phyloP scores from a whole-genome alignment of 108 stramenopile species.

The Nitzschia palea region DNA sequence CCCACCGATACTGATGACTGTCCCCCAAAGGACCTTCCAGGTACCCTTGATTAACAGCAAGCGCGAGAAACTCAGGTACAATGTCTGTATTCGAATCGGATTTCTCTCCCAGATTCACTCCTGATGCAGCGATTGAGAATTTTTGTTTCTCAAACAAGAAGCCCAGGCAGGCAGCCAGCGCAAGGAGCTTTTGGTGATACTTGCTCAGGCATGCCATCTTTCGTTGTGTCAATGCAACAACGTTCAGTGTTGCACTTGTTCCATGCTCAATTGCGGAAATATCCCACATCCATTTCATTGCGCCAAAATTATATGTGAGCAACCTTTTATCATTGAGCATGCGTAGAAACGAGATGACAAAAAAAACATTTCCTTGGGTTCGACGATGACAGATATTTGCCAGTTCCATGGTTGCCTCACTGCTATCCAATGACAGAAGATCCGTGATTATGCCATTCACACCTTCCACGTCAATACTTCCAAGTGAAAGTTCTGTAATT shows the following conservation, averaged over 20 bases:
- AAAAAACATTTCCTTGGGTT: slow-evolving; percentile 43
- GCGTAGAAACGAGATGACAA: slow-evolving; percentile 22
- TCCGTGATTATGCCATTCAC: neutral
- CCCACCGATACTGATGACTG: slow-evolving; percentile 13
- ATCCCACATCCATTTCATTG: slow-evolving; percentile 28
- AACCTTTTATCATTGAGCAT: slow-evolving; percentile 1
- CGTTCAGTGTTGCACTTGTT: slow-evolving; percentile 25
- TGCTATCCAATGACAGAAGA: slow-evolving; percentile 4
- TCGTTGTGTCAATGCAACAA: slow-evolving; percentile 25
- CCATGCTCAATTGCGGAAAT: slow-evolving; percentile 7
- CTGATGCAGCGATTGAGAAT: too few species aligned
- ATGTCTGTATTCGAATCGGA: too few species aligned
- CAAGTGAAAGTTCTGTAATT: neutral
- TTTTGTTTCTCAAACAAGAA: slow-evolving; percentile 23
- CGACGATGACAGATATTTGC: slow-evolving; percentile 3
- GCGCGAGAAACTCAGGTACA: neutral
- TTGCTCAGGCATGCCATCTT: slow-evolving; percentile 29
- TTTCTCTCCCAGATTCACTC: too few species aligned
- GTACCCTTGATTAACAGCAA: neutral
- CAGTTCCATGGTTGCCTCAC: neutral
- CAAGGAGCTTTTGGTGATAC: slow-evolving; percentile 28
- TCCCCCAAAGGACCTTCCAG: neutral
- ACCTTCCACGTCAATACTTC: neutral
- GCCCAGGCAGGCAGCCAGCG: slow-evolving; percentile 41
- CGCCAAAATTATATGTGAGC: slow-evolving; percentile 15